Conservation (phyloP, 768 basidiomycete species). For the Leccinum fibrillosum region DNA sequence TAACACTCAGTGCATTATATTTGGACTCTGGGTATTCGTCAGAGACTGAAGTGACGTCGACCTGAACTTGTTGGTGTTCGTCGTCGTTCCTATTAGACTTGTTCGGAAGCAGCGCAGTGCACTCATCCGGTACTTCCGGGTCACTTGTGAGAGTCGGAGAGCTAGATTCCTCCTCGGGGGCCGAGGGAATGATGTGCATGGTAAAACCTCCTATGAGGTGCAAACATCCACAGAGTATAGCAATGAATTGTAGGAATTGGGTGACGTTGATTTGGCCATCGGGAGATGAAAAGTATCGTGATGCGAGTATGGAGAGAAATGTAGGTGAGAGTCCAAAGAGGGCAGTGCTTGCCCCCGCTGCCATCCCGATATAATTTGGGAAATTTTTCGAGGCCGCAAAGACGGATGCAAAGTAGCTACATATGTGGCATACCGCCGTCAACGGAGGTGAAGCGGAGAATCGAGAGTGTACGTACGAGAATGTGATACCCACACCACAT, state of each 20-base stretch:
- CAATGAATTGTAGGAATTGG: constrained; percentile 55
- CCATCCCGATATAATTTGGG: constrained; percentile 59
- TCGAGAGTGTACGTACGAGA: constrained; percentile 51
- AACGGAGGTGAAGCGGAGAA: background rate
- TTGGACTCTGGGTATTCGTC: constrained; percentile 16
- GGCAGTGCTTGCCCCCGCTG: constrained; percentile 65
- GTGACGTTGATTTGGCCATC: constrained; percentile 44
- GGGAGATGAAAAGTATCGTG: constrained; percentile 52
- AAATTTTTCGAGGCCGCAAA: constrained; percentile 76
- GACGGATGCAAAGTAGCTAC: constrained; percentile 65
- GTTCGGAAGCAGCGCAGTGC: constrained; percentile 28
- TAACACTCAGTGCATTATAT: constrained; percentile 39
- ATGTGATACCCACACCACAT: constrained; percentile 64
- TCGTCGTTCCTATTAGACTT: constrained; percentile 16
- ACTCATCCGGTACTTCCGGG: constrained; percentile 26
- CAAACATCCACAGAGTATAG: constrained; percentile 47
- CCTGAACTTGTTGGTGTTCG: constrained; percentile 11
- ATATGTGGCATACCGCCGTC: background rate
- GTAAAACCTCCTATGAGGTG: constrained; percentile 54
- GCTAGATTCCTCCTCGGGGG: constrained; percentile 4
- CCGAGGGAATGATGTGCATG: constrained; percentile 28
- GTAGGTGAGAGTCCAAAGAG: constrained; percentile 82
- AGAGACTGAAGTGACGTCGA: constrained; percentile 23
- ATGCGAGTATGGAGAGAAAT: constrained; percentile 64
- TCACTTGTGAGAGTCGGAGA: background rate